phyloP scores from a whole-genome alignment of 192 early-diverging fungal species.

The Coemansia sp. region DNA sequence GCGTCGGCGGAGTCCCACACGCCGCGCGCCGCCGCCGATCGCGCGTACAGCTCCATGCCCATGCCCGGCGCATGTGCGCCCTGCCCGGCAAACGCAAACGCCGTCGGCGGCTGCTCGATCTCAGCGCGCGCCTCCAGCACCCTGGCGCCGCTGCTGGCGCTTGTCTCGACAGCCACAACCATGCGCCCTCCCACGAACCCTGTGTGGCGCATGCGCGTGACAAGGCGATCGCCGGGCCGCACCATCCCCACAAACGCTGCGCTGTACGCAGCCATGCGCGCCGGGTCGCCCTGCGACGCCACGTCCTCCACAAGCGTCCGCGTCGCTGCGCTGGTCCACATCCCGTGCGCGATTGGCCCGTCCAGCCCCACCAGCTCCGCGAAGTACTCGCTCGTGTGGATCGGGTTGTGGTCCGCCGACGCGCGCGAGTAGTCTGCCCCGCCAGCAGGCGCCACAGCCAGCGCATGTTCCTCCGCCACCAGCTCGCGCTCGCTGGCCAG shows the following conservation, averaged over 20 bases:
- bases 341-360: constrained; percentile 93
- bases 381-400: constrained; percentile 92
- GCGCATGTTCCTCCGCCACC: constrained; percentile 30
- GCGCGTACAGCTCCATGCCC: constrained; percentile 91
- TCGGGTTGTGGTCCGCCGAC: constrained; percentile 91
- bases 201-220: constrained; percentile 78
- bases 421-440: constrained; percentile 79
- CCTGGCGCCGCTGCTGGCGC: not conserved
- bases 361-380: constrained; percentile 81
- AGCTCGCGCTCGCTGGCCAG: constrained; percentile 55
- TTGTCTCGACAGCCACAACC: constrained; percentile 70
- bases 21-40: constrained; percentile 74
- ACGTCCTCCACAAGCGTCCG: constrained; percentile 85
- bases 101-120: constrained; percentile 81
- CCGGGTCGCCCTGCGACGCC: constrained; percentile 78
- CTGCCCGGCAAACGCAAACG: constrained; percentile 91
- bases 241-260: constrained; percentile 89
- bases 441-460: constrained; percentile 67
- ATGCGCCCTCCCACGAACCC: constrained; percentile 88
- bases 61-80: constrained; percentile 91
- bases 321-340: constrained; percentile 93
- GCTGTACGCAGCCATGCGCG: constrained; percentile 73
- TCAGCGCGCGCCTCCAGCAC: constrained; percentile 86
- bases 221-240: constrained; percentile 76
- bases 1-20: constrained; percentile 91